phyloP scores from a whole-genome alignment of 2,329 filamentous ascomycete genomes.

The Diplodia sapinea region DNA sequence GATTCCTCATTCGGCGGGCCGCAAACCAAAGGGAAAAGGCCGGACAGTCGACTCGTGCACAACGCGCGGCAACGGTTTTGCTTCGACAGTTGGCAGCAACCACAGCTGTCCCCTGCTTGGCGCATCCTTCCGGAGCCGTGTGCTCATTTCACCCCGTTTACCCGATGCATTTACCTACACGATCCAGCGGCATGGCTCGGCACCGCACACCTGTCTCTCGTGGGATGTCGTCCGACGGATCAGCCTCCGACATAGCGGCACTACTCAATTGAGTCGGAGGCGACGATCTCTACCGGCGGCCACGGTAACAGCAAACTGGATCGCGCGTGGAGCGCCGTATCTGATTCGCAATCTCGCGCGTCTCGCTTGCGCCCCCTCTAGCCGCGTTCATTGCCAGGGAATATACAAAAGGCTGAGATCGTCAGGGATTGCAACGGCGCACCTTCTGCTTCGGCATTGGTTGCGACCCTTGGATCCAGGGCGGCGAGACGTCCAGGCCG shows the following conservation, averaged over 20 bases:
- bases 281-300: not conserved
- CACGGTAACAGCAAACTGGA: constrained; percentile 10
- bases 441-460: constrained; percentile 19
- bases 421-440: not conserved
- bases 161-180: constrained; percentile 17
- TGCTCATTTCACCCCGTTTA: constrained; percentile 20
- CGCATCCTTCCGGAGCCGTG: constrained; percentile 25
- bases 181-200: constrained; percentile 1
- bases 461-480: constrained; percentile 20
- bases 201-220: constrained; percentile 18
- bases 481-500: constrained; percentile 12
- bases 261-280: not conserved
- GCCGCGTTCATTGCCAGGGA: not conserved
- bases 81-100: constrained; percentile 10
- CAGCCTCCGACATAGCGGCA: not conserved
- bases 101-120: constrained; percentile 6
- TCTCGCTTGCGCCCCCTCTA: constrained; percentile 23
- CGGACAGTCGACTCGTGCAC: constrained; percentile 14
- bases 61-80: constrained; percentile 10
- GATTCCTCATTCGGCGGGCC: constrained; percentile 1
- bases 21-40: constrained; percentile 7
- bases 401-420: too few species aligned
- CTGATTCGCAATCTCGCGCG: constrained; percentile 27
- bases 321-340: constrained; percentile 24
- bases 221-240: constrained; percentile 3